phyloP scores from a whole-genome alignment of 768 basidiomycete genomes.

The Mycena latifolia region DNA sequence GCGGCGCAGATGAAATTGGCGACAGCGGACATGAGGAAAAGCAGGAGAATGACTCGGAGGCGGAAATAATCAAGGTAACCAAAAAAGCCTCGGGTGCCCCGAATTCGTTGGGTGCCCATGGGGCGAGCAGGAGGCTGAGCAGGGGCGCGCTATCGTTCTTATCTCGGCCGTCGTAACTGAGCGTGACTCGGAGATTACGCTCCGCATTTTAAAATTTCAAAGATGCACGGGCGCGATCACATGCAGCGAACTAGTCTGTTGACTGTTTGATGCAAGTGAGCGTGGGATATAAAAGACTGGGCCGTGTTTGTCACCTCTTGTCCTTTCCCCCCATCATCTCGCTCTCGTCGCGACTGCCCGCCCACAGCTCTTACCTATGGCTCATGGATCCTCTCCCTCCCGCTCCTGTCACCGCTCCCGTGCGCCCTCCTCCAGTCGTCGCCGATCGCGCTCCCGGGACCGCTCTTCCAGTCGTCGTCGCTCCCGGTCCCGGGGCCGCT shows the following conservation, averaged over 20 bases:
- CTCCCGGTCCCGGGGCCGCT: no score
- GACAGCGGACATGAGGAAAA: neutral
- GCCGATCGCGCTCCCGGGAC: no score
- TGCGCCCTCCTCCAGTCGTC: neutral
- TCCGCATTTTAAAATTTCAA: slow-evolving; percentile 3
- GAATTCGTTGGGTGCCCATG: no score
- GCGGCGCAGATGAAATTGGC: slow-evolving; percentile 1
- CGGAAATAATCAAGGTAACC: neutral
- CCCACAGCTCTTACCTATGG: neutral
- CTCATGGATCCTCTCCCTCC: neutral
- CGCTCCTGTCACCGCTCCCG: neutral
- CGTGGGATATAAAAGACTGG: neutral
- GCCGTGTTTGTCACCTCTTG: neutral
- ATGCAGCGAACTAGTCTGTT: slow-evolving; percentile 10
- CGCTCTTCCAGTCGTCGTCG: no score
- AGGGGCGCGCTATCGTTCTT: no score
- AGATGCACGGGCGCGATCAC: slow-evolving; percentile 15
- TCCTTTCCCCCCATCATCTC: slow-evolving; percentile 10
- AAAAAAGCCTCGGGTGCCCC: neutral
- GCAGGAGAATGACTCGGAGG: neutral
- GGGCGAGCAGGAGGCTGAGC: no score
- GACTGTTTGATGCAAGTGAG: slow-evolving; percentile 27
- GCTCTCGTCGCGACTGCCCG: neutral
- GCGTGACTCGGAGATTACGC: neutral
- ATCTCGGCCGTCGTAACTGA: neutral